These are phyloP conservation scores for Tephrocybe rancida DNA, from an alignment of 768 basidiomycete genomes.

Conservation along the genomic window DNA sequence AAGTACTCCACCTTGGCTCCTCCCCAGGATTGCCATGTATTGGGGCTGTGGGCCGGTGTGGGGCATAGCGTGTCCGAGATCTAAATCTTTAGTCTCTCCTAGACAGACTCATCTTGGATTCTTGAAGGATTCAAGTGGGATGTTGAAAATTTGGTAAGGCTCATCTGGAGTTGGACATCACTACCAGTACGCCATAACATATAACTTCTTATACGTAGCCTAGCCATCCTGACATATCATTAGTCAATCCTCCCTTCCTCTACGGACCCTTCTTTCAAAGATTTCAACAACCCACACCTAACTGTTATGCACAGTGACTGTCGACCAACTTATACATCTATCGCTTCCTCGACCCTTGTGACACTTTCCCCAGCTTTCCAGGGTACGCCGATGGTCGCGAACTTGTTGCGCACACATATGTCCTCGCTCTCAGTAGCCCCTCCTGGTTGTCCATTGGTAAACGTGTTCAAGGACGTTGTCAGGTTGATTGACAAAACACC, in stretches of 20 bases:
- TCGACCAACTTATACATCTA: slow-evolving; percentile 31
- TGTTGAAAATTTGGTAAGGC: slow-evolving; percentile 41
- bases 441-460: slow-evolving; percentile 22
- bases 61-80: too few relatives aligned
- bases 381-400: slow-evolving; percentile 36
- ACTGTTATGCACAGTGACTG: slow-evolving; percentile 22
- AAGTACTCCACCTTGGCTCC: too few relatives aligned
- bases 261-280: slow-evolving; percentile 36
- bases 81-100: too few relatives aligned
- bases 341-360: slow-evolving; percentile 25
- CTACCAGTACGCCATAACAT: slow-evolving; percentile 29
- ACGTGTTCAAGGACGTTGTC: slow-evolving; percentile 15
- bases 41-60: too few relatives aligned
- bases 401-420: slow-evolving; percentile 31
- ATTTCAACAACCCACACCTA: slow-evolving; percentile 21
- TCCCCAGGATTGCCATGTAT: too few relatives aligned
- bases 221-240: not conserved
- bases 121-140: slow-evolving; percentile 15
- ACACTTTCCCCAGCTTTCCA: slow-evolving; percentile 21
- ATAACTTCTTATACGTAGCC: too few relatives aligned
- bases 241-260: slow-evolving; percentile 39
- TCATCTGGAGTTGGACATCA: slow-evolving; percentile 40
- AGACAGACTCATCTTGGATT: too few relatives aligned
- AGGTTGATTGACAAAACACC: slow-evolving; percentile 24
- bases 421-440: slow-evolving; percentile 27